Percentiles rank a stretch among this genome's conserved stretches.
Evolutionary conservation across 2,329 filamentous ascomycete species (phyloP).

Genomic region (Triangularia setosa): DNA sequence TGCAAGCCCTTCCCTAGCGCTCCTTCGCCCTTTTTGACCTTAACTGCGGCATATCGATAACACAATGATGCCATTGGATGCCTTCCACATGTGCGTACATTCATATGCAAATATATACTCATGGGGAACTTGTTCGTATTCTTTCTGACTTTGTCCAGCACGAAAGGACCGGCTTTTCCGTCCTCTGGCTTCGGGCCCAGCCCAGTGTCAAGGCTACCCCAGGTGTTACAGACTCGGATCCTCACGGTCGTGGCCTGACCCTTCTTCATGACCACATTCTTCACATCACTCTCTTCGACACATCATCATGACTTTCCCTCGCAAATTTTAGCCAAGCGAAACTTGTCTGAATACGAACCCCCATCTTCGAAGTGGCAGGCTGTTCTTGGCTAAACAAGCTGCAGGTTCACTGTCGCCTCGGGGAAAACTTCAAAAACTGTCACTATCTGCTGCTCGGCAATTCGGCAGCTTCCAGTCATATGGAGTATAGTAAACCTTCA

Average conservation of each 20-base stretch:
- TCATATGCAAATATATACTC: not conserved
- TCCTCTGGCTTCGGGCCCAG: not conserved
- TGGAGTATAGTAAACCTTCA: not conserved
- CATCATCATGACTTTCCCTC: not conserved
- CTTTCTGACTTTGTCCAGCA: not conserved
- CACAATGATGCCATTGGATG: slow-evolving; percentile 2
- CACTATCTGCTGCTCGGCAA: not conserved
- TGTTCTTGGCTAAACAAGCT: not conserved
- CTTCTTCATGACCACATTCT: not conserved
- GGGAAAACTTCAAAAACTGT: not conserved
- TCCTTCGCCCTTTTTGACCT: not conserved
- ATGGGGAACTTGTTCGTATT: no score
- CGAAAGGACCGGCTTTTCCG: no score
- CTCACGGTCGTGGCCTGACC: not conserved
- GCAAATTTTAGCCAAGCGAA: not conserved
- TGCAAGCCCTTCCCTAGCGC: slow-evolving; percentile 6
- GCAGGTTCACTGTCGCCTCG: not conserved
- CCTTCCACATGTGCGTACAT: not conserved
- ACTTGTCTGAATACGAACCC: not conserved
- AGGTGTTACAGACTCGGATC: not conserved
- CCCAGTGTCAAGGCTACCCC: not conserved
- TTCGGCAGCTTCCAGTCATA: not conserved
- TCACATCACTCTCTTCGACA: not conserved
- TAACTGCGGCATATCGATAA: not conserved
- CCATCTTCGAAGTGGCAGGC: not conserved